Percentiles rank a stretch among this genome's conserved stretches.
These are phyloP conservation scores for Raffaelea albimanens DNA, from an alignment of 2,329 filamentous ascomycete species.

Conservation along the genomic window DNA sequence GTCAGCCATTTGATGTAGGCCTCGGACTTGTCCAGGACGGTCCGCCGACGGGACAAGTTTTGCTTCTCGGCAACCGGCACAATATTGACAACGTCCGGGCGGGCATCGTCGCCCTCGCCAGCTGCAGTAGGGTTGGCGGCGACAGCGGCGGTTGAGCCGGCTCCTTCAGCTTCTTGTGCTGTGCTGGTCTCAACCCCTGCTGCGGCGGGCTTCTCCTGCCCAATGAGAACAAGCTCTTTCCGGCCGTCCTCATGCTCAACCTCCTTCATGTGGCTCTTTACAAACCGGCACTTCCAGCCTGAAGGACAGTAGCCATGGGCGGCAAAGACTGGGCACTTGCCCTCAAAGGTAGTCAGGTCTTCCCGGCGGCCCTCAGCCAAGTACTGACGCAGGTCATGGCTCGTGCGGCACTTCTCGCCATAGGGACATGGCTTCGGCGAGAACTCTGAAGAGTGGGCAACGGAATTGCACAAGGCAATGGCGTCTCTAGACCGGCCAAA, in stretches of 20 bases:
- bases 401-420: constrained; percentile 70
- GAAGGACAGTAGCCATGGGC: constrained; percentile 65
- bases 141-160: background rate
- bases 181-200: constrained; percentile 16
- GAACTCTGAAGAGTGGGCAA: constrained; percentile 66
- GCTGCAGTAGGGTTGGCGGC: too few relatives aligned
- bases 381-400: constrained; percentile 81
- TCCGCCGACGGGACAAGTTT: constrained; percentile 62
- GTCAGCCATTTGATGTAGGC: constrained; percentile 71
- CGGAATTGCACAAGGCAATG: constrained; percentile 67
- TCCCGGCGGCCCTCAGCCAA: constrained; percentile 70
- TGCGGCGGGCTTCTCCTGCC: constrained; percentile 16
- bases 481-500: constrained; percentile 75
- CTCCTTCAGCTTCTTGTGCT: constrained; percentile 19
- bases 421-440: constrained; percentile 68
- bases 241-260: constrained; percentile 66
- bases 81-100: constrained; percentile 64
- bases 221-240: constrained; percentile 68
- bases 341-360: constrained; percentile 67
- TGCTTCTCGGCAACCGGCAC: constrained; percentile 63
- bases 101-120: constrained; percentile 38
- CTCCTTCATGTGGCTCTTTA: constrained; percentile 78
- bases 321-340: constrained; percentile 75
- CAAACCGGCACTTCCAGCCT: constrained; percentile 93
- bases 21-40: constrained; percentile 63